These are phyloP conservation scores for Sextonia rubra DNA, from an alignment of 164 flowering plant genomes.

Conservation along the genomic window DNA sequence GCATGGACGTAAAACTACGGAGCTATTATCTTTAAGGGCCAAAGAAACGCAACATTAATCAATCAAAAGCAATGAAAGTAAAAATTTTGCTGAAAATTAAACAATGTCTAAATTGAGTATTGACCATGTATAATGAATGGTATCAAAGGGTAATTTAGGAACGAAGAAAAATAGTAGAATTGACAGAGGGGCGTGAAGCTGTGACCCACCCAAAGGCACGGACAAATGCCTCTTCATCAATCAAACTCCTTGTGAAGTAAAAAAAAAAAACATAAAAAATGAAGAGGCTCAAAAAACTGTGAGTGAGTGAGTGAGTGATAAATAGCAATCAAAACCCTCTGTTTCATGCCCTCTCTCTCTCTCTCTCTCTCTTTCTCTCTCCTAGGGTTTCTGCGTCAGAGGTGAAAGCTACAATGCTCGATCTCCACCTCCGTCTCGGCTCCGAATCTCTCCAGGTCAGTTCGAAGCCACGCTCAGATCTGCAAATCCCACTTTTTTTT, in stretches of 20 bases:
- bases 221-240: too few relatives aligned
- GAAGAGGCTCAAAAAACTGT: too few relatives aligned
- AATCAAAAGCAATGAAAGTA: too few relatives aligned
- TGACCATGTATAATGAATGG: too few relatives aligned
- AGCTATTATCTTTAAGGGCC: too few relatives aligned
- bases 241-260: too few relatives aligned
- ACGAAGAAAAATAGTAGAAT: neutral
- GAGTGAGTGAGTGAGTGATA: conserved; percentile 1
- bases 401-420: conserved; percentile 1
- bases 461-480: neutral
- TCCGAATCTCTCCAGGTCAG: conserved; percentile 8
- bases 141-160: neutral
- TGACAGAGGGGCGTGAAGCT: neutral
- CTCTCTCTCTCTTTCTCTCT: neutral
- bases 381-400: conserved; percentile 2
- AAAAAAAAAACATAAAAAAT: too few relatives aligned
- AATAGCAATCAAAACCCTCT: conserved; percentile 6
- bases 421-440: neutral
- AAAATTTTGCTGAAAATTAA: fast-evolving
- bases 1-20: too few relatives aligned
- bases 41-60: too few relatives aligned
- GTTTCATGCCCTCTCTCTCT: neutral
- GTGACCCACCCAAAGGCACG: neutral
- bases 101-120: too few relatives aligned
- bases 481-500: neutral